These are phyloP conservation scores for Rhizophora apiculata DNA, from an alignment of 345 rosid species.

Conservation along the genomic window DNA sequence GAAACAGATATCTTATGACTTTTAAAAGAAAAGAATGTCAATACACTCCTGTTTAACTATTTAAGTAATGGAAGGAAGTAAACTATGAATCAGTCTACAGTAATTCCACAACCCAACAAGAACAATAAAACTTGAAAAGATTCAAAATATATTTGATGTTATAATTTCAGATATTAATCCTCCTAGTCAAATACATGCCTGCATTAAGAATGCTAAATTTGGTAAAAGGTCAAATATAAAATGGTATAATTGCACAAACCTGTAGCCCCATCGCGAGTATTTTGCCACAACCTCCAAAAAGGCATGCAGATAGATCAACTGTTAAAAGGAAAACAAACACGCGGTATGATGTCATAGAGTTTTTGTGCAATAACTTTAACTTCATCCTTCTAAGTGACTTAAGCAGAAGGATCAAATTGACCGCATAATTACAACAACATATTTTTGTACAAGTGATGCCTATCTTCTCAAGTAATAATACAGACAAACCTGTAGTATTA, in stretches of 20 bases:
- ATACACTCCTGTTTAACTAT: too few species aligned
- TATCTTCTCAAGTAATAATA: constrained; percentile 59
- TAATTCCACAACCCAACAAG: too few species aligned
- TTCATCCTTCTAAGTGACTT: too few species aligned
- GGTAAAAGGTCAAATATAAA: constrained; percentile 7
- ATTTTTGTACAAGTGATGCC: constrained; percentile 44
- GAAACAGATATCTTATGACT: too few species aligned
- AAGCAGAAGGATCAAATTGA: not conserved
- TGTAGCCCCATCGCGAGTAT: constrained; percentile 65
- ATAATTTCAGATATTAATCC: too few species aligned
- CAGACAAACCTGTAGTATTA: constrained; percentile 59
- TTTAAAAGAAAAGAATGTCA: too few species aligned
- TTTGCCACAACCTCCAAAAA: constrained; percentile 69
- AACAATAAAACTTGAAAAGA: too few species aligned
- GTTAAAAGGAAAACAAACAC: constrained; percentile 29
- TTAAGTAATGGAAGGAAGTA: too few species aligned
- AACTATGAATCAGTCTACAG: too few species aligned
- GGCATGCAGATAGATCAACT: constrained; percentile 71
- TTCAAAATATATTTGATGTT: too few species aligned
- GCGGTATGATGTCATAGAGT: too few species aligned
- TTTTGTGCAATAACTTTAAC: too few species aligned
- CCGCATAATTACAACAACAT: constrained; percentile 18
- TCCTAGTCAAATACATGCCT: not conserved
- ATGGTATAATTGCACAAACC: constrained; percentile 40
- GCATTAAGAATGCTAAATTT: constrained; percentile 1